Evolutionary conservation across 140 eudicot genomes (phyloP).

Genomic region (Cichorium intybus): DNA sequence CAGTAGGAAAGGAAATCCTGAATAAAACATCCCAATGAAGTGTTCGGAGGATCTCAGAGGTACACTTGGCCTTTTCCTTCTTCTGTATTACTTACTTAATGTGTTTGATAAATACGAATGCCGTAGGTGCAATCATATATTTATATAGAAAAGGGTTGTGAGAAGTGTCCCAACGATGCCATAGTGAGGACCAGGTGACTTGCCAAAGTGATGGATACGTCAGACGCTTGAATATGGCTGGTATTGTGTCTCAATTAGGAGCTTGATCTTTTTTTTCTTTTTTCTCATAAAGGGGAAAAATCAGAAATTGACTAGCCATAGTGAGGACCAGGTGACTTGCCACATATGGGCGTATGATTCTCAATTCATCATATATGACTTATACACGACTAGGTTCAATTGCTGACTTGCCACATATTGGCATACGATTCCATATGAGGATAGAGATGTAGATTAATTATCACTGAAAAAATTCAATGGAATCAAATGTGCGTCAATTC

Average conservation of each 20-base stretch:
- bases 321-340: neutral
- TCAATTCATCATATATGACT: neutral
- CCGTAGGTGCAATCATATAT: neutral
- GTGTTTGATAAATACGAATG: neutral
- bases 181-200: no score
- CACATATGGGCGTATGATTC: neutral
- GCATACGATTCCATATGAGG: neutral
- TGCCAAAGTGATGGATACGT: neutral
- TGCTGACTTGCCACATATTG: neutral
- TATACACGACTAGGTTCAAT: neutral
- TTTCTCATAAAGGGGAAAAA: neutral
- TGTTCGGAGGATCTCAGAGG: conserved; percentile 8
- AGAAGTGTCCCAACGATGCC: neutral
- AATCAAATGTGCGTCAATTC: neutral
- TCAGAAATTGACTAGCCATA: neutral
- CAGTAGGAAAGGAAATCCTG: no score
- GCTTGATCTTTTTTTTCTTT: neutral
- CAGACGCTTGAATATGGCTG: neutral
- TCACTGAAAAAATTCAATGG: neutral
- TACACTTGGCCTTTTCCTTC: neutral
- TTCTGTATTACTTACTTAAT: neutral
- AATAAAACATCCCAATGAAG: neutral
- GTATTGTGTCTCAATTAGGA: neutral
- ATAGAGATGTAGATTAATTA: neutral
- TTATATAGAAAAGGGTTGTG: neutral